phyloP scores from a whole-genome alignment of 2,329 filamentous ascomycete genomes.

The Epichloe elymi region DNA sequence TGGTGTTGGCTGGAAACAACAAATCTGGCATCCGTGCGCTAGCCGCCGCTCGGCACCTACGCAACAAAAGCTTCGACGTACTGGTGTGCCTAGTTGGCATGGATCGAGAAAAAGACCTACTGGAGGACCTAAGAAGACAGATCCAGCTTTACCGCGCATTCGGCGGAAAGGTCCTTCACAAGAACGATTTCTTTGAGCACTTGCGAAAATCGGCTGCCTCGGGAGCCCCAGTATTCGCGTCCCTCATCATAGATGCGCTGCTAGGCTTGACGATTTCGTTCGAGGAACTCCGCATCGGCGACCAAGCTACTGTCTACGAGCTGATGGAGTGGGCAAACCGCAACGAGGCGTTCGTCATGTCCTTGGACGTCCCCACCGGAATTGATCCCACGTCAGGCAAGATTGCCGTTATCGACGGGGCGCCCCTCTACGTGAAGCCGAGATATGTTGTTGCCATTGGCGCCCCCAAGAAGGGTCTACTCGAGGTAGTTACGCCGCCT shows the following conservation, averaged over 20 bases:
- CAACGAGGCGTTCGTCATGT: slow-evolving; percentile 67
- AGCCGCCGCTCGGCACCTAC: slow-evolving; percentile 73
- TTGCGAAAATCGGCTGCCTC: slow-evolving; percentile 32
- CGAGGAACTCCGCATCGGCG: slow-evolving; percentile 70
- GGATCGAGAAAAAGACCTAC: slow-evolving; percentile 67
- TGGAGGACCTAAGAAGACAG: slow-evolving; percentile 71
- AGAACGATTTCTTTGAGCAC: slow-evolving; percentile 48
- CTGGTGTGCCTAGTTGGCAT: slow-evolving; percentile 75
- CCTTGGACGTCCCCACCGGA: slow-evolving; percentile 84
- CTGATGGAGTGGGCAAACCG: slow-evolving; percentile 91
- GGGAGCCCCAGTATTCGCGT: slow-evolving; percentile 41
- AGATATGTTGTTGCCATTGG: slow-evolving; percentile 77
- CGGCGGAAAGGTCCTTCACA: slow-evolving; percentile 57
- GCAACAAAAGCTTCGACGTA: slow-evolving; percentile 69
- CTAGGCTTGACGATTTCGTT: slow-evolving; percentile 80
- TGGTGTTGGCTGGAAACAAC: slow-evolving; percentile 92
- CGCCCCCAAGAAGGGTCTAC: slow-evolving; percentile 71
- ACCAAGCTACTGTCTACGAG: slow-evolving; percentile 74
- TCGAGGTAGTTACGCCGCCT: slow-evolving; percentile 56
- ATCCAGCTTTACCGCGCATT: slow-evolving; percentile 73
- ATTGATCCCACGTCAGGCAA: slow-evolving; percentile 67
- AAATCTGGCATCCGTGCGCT: slow-evolving; percentile 75
- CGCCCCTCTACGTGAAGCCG: slow-evolving; percentile 65
- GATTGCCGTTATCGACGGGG: slow-evolving; percentile 55
- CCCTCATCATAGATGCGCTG: slow-evolving; percentile 78